Conservation (phyloP, 2,329 filamentous ascomycete genomes). For the Paraphoma sp. region DNA sequence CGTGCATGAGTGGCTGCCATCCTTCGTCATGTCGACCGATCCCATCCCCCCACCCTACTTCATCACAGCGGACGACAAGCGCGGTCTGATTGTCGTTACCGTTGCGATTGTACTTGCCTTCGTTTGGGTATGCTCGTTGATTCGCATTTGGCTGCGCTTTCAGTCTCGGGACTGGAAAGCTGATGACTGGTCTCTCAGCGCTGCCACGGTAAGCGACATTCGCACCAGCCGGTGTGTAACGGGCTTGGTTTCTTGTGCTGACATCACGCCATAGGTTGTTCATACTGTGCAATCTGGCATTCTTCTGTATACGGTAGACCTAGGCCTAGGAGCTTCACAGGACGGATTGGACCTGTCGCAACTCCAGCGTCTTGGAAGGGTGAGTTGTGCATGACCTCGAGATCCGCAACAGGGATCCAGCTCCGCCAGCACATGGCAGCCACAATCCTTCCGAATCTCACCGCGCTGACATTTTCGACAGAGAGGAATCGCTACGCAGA, state of each 20-base stretch:
- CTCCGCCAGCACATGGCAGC: constrained; percentile 1
- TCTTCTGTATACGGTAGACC: constrained; percentile 30
- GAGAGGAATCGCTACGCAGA: constrained; percentile 38
- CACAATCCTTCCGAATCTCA: not conserved
- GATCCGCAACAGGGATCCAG: constrained; percentile 17
- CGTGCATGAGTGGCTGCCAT: not conserved
- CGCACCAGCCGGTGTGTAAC: not conserved
- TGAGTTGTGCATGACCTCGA: constrained; percentile 12
- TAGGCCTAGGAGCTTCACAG: constrained; percentile 32
- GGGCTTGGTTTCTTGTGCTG: constrained; percentile 1
- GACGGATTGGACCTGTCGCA: constrained; percentile 17
- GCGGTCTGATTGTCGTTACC: constrained; percentile 42
- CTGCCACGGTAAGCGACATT: constrained; percentile 25
- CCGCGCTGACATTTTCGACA: constrained; percentile 20
- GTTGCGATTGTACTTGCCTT: constrained; percentile 36
- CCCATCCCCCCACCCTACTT: constrained; percentile 35
- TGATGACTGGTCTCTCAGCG: constrained; percentile 36
- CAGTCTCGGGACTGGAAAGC: constrained; percentile 38
- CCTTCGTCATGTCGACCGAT: constrained; percentile 25
- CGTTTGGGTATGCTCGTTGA: constrained; percentile 37
- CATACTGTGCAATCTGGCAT: constrained; percentile 34
- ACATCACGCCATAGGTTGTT: constrained; percentile 26
- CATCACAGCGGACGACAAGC: constrained; percentile 40
- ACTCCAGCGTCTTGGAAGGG: constrained; percentile 32
- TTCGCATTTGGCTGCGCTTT: constrained; percentile 38